Base-by-base conservation (phyloP, 495 filamentous ascomycete species). In the Thermochaetoides thermophila region DNA sequence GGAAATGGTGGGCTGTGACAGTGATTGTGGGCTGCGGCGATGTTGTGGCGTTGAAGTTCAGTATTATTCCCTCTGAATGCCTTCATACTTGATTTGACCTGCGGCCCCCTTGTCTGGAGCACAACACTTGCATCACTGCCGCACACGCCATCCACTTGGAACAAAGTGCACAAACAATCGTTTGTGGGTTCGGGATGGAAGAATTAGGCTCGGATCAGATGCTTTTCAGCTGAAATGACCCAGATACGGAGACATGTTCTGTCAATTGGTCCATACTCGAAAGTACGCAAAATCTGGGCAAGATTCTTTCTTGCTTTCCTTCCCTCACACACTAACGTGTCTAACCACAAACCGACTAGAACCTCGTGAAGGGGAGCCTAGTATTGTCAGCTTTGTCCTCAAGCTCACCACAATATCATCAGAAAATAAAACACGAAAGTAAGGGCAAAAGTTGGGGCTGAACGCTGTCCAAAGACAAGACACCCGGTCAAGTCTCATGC, bases 351-450 rank as follows among this genome's bases (percentile, higher is more conserved):
- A 11, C 10, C 11, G 29, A 32, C 46, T 55, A 79, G 42, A 79
- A 80, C 8, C 75, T 60, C 27, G 67, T 66, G 42, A 66, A 80
- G 27, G 74, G 73, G 38, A 80, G 46, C 74, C 74, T 78, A 31
- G 6, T 5, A 3, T 6, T 22, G 34, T 52, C 19, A 45, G 46
- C 14, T 24, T 24, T 6, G 21, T 24, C 21, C 6, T 6, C 21
- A 11, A 11, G 11, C 6, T 24, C 11, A 24, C 18, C 19, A 2
- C n/a, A 10, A 32, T 16, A 15, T 16, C 5, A 7, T 13, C 11
- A 3, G 2, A 10, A 16, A 30, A 17, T 6, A 17, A 5, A 30
- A 18, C 2, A 15, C 4, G 4, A 17, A 29, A 24, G 6, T 24
- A 6, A 6, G 21, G 11, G 6, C 21, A 24, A 6, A 6, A 6